Evolutionary conservation across 306 rosid genomes (phyloP).

Genomic region (Mimosa bimucronata): DNA sequence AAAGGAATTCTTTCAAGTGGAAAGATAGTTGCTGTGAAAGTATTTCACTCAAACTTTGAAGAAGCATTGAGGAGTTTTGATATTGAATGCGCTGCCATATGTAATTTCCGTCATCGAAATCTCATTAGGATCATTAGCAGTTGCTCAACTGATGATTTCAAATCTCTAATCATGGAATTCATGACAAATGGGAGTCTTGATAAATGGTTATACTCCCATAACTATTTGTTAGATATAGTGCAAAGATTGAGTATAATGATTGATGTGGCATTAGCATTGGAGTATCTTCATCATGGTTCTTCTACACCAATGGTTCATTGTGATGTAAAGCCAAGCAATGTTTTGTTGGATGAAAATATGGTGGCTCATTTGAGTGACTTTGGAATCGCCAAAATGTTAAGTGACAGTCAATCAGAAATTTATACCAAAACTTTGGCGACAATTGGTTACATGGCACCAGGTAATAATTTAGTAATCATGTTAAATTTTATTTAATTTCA

Average conservation of each 20-base stretch:
- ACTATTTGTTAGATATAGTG: background rate
- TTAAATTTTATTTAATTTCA: background rate
- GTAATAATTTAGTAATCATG: background rate
- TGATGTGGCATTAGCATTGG: background rate
- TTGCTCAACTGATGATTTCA: background rate
- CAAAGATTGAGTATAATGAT: slow-evolving; percentile 1
- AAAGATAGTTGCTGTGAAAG: background rate
- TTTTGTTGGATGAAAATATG: slow-evolving; percentile 10
- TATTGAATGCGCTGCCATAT: background rate
- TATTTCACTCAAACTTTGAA: background rate
- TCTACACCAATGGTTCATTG: background rate
- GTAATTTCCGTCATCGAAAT: slow-evolving; percentile 1
- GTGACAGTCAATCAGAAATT: background rate
- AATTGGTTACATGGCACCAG: slow-evolving; percentile 3
- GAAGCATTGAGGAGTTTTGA: background rate
- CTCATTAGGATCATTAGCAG: background rate
- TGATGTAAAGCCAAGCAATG: slow-evolving; percentile 5
- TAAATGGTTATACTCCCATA: background rate
- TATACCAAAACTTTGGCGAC: background rate
- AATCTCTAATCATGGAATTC: background rate
- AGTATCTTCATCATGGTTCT: slow-evolving; percentile 8
- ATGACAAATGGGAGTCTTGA: slow-evolving; percentile 19
- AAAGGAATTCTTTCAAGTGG: background rate
- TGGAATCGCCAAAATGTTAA: slow-evolving; percentile 1
- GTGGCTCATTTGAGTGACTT: slow-evolving; percentile 12